Conservation (phyloP, 2,329 filamentous ascomycete genomes). For the Elsinoe ampelina region DNA sequence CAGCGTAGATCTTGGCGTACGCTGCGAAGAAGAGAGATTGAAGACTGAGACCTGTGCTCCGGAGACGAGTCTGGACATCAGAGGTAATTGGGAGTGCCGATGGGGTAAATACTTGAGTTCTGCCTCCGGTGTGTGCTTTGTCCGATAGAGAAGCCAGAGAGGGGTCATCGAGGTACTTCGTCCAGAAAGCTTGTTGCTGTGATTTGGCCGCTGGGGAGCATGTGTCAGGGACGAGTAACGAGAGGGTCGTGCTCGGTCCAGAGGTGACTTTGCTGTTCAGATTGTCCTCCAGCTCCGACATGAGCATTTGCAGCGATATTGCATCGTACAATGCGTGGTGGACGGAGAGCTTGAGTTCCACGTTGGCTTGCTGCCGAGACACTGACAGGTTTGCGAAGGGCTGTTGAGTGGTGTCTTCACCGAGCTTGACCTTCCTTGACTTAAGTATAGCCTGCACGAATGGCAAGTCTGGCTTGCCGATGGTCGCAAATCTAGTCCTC, state of each 20-base stretch:
- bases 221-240: constrained; percentile 33
- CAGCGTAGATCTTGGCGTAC: constrained; percentile 48
- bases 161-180: constrained; percentile 33
- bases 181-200: constrained; percentile 42
- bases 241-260: constrained; percentile 24
- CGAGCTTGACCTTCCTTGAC: constrained; percentile 27
- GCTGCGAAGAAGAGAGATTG: constrained; percentile 69
- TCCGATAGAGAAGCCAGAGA: constrained; percentile 16
- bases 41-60: constrained; percentile 50
- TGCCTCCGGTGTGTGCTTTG: constrained; percentile 20
- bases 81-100: constrained; percentile 36
- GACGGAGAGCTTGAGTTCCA: constrained; percentile 42
- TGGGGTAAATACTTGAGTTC: constrained; percentile 41
- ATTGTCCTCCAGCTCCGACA: constrained; percentile 42
- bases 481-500: constrained; percentile 56
- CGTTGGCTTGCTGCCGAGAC: constrained; percentile 16
- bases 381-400: constrained; percentile 19
- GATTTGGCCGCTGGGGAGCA: constrained; percentile 16
- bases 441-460: constrained; percentile 56
- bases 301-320: constrained; percentile 59
- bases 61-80: constrained; percentile 35
- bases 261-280: constrained; percentile 26
- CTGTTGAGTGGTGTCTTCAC: constrained; percentile 11
- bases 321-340: constrained; percentile 88
- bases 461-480: constrained; percentile 37